These are phyloP conservation scores for Hydnomerulius pinastri DNA, from an alignment of 768 basidiomycete genomes.

Conservation along the genomic window DNA sequence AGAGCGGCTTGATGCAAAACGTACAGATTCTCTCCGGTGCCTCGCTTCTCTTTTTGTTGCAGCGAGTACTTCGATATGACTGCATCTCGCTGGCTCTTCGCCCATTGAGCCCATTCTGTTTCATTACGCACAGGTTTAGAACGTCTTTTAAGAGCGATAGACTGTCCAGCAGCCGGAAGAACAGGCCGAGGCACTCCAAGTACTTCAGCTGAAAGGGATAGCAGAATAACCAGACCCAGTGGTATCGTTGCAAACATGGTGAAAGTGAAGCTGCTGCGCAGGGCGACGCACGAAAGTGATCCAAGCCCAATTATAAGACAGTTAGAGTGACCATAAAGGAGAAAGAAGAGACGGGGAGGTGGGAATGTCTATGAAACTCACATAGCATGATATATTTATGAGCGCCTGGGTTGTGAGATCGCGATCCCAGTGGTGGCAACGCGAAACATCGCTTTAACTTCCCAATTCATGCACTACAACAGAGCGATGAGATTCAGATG, in stretches of 20 bases:
- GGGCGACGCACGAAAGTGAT: neutral
- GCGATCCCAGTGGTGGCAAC: neutral
- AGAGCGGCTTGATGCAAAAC: neutral
- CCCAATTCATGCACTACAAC: neutral
- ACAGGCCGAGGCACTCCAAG: constrained; percentile 12
- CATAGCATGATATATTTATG: constrained; percentile 11
- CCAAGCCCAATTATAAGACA: constrained; percentile 11
- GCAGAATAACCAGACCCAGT: constrained; percentile 13
- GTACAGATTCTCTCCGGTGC: constrained; percentile 51
- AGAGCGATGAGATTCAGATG: too few species aligned
- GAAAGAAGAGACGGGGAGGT: constrained; percentile 2
- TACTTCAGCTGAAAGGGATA: constrained; percentile 10
- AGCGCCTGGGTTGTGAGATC: constrained; percentile 4
- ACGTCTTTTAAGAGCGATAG: constrained; percentile 20
- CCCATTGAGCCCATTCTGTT: constrained; percentile 36
- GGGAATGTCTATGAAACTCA: constrained; percentile 8
- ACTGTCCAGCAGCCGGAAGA: constrained; percentile 18
- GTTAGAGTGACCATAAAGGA: constrained; percentile 2
- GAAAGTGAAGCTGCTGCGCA: constrained; percentile 6
- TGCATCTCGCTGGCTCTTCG: constrained; percentile 44
- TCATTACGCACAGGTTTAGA: constrained; percentile 14
- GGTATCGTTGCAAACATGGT: constrained; percentile 9
- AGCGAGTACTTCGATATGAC: constrained; percentile 51
- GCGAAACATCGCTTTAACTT: neutral
- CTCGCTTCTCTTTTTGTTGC: constrained; percentile 35